Evolutionary conservation across 345 rosid genomes (phyloP).

Genomic region (Lumnitzera racemosa): DNA sequence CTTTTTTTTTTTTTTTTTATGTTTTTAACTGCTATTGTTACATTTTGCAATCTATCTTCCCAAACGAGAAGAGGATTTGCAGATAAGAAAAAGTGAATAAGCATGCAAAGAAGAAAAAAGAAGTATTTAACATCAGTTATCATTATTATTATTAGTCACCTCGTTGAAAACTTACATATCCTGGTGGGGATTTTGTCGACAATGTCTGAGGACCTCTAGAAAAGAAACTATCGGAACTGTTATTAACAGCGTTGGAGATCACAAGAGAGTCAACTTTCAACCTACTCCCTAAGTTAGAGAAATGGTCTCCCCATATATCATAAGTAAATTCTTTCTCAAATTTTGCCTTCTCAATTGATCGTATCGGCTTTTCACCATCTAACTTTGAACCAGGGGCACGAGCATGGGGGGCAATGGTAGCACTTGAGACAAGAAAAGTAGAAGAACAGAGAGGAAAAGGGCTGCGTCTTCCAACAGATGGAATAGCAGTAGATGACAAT

Average conservation of each 20-base stretch:
- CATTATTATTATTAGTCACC: slow-evolving; percentile 37
- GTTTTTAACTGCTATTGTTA: too few species aligned
- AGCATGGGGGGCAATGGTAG: slow-evolving; percentile 49
- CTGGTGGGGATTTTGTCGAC: slow-evolving; percentile 35
- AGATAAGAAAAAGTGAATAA: not conserved
- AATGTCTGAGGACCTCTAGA: slow-evolving; percentile 71
- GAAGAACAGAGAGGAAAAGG: slow-evolving; percentile 21
- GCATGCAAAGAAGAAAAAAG: not conserved
- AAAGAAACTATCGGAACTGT: slow-evolving; percentile 67
- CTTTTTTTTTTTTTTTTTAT: too few species aligned
- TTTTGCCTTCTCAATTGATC: slow-evolving; percentile 23
- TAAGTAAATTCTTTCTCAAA: slow-evolving; percentile 37
- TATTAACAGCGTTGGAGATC: slow-evolving; percentile 18
- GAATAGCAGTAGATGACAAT: slow-evolving; percentile 44
- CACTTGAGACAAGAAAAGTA: slow-evolving; percentile 25
- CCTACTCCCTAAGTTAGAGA: slow-evolving; percentile 32
- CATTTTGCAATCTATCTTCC: too few species aligned
- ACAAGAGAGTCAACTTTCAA: slow-evolving; percentile 31
- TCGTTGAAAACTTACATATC: slow-evolving; percentile 43
- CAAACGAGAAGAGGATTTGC: too few species aligned
- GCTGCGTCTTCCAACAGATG: slow-evolving; percentile 20
- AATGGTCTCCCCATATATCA: slow-evolving; percentile 90
- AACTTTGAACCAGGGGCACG: slow-evolving; percentile 71
- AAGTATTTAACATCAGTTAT: slow-evolving; percentile 5
- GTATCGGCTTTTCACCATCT: slow-evolving; percentile 14